These are phyloP conservation scores for Pyricularia grisea DNA, from an alignment of 2,329 filamentous ascomycete genomes.

Conservation along the genomic window DNA sequence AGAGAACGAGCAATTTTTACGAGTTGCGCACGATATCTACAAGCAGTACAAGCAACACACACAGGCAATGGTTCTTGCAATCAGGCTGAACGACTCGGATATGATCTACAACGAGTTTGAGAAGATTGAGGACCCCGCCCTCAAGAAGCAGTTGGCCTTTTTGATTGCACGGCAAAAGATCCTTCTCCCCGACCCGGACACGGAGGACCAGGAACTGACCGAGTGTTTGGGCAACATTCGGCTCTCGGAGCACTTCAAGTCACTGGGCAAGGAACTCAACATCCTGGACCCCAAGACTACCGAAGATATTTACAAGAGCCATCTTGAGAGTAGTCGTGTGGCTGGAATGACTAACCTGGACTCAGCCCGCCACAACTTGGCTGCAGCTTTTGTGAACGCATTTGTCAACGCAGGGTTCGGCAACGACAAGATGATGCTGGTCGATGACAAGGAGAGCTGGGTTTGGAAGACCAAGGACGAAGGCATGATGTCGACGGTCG, in stretches of 20 bases:
- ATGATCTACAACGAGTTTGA: conserved; percentile 76
- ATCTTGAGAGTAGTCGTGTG: conserved; percentile 89
- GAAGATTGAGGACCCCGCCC: conserved; percentile 66
- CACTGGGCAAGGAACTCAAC: conserved; percentile 89
- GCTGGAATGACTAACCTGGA: conserved; percentile 91
- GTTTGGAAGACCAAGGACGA: conserved; percentile 99
- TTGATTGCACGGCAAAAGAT: conserved; percentile 88
- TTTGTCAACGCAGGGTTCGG: conserved; percentile 96
- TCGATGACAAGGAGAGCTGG: conserved; percentile 85
- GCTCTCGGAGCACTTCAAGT: conserved; percentile 86
- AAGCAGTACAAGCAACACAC: conserved; percentile 85
- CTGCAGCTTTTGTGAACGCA: conserved; percentile 91
- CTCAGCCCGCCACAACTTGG: conserved; percentile 90
- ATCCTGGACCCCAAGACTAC: conserved; percentile 94
- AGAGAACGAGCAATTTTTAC: conserved; percentile 92
- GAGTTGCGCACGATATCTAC: conserved; percentile 89
- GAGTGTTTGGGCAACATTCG: conserved; percentile 85
- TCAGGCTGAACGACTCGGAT: conserved; percentile 78
- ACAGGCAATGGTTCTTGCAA: conserved; percentile 89
- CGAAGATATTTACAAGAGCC: conserved; percentile 99
- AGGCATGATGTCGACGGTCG: conserved; percentile 93
- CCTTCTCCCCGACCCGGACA: conserved; percentile 55
- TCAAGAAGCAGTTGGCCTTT: conserved; percentile 92
- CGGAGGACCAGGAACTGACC: conserved; percentile 54
- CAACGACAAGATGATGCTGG: conserved; percentile 96